Evolutionary conservation across 2,329 filamentous ascomycete genomes (phyloP).

Genomic region (Zasmidium cellare): DNA sequence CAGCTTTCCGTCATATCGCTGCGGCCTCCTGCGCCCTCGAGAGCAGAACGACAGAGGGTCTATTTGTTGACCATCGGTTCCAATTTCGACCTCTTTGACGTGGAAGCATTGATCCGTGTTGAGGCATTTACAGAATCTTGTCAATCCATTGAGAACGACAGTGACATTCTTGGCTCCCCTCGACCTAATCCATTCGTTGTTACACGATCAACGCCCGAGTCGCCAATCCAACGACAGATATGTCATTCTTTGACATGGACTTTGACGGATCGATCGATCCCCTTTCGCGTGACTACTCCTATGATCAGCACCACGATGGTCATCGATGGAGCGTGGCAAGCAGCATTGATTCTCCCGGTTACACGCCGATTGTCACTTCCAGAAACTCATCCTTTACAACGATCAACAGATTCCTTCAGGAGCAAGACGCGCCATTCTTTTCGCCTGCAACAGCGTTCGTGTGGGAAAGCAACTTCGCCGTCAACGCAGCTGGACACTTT

Average conservation of each 20-base stretch:
- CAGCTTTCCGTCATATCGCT: neutral
- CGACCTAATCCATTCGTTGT: neutral
- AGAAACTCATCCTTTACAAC: neutral
- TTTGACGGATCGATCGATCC: neutral
- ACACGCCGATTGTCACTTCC: neutral
- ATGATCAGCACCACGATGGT: neutral
- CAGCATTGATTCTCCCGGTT: neutral
- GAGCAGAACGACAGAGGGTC: neutral
- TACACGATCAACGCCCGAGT: neutral
- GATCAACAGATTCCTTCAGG: slow-evolving; percentile 6
- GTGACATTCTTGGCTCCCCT: neutral
- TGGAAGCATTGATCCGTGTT: neutral
- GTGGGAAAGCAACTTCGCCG: neutral
- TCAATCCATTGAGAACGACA: too few relatives aligned
- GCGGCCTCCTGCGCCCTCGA: slow-evolving; percentile 2
- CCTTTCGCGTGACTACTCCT: too few relatives aligned
- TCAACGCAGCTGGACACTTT: neutral
- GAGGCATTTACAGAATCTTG: too few relatives aligned
- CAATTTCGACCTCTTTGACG: neutral
- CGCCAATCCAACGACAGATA: neutral
- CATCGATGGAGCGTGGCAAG: neutral
- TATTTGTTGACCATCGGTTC: neutral
- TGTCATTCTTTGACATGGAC: neutral
- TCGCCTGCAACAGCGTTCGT: neutral
- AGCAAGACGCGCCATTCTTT: slow-evolving; percentile 6